phyloP scores from a whole-genome alignment of 768 basidiomycete species.

The Punctularia strigosozonata region DNA sequence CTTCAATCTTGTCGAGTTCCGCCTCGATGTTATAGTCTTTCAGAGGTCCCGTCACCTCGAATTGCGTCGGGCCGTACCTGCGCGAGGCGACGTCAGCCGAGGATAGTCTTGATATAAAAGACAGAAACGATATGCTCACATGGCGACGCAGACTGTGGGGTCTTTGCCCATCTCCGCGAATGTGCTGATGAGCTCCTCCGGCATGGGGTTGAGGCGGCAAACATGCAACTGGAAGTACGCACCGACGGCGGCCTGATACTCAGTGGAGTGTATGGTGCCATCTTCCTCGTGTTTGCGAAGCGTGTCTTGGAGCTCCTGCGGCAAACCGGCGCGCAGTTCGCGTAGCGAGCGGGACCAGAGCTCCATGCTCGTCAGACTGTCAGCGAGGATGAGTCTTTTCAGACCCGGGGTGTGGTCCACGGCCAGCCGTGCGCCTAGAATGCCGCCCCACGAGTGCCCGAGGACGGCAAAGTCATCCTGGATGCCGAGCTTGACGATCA shows the following conservation, averaged over 20 bases:
- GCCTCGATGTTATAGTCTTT: background rate
- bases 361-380: constrained; percentile 16
- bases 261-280: constrained; percentile 17
- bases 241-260: constrained; percentile 18
- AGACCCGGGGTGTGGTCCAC: constrained; percentile 20
- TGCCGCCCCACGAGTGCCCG: constrained; percentile 31
- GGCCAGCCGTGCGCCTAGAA: constrained; percentile 29
- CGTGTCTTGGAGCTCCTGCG: constrained; percentile 19
- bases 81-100: background rate
- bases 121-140: constrained; percentile 15
- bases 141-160: constrained; percentile 23
- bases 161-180: constrained; percentile 19
- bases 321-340: constrained; percentile 15
- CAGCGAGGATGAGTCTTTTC: constrained; percentile 18
- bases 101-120: no score
- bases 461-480: constrained; percentile 27
- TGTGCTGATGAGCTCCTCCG: constrained; percentile 13
- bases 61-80: background rate
- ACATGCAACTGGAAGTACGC: constrained; percentile 17
- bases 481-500: constrained; percentile 32
- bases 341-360: constrained; percentile 16
- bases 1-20: no score
- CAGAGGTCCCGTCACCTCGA: background rate
- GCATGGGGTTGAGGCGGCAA: constrained; percentile 17
- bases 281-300: constrained; percentile 19